Conservation (phyloP, 176 grass and related monocot species). For the Cenchrus fungigraminus region DNA sequence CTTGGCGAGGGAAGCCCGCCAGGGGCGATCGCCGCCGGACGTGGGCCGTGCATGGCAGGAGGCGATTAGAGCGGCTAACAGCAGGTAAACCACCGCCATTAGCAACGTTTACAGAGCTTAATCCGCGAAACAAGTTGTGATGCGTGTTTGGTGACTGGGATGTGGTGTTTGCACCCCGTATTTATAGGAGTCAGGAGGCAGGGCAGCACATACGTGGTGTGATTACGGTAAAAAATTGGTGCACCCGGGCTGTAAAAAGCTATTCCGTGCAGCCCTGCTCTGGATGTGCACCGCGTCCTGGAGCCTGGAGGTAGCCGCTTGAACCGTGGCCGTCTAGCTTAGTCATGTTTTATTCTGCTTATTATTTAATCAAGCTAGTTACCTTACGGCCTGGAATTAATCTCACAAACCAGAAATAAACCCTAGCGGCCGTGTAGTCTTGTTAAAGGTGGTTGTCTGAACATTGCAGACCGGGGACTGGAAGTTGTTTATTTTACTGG, state of each 20-base stretch:
- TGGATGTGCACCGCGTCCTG: too few relatives aligned
- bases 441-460: not conserved
- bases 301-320: too few relatives aligned
- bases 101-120: not conserved
- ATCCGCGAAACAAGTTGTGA: not conserved
- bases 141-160: conserved; percentile 18
- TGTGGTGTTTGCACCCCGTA: conserved; percentile 28
- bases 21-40: not conserved
- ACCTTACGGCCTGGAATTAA: not conserved
- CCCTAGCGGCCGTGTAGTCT: not conserved
- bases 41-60: conserved; percentile 16
- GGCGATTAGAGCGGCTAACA: conserved; percentile 32
- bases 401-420: not conserved
- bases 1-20: conserved; percentile 45
- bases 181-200: conserved; percentile 18
- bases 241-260: too few relatives aligned
- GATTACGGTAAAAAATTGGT: too few relatives aligned
- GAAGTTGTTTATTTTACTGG: not conserved
- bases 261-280: too few relatives aligned
- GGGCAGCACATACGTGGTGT: conserved; percentile 16
- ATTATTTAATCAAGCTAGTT: not conserved
- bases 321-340: not conserved
- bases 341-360: not conserved
- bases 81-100: conserved; percentile 49
- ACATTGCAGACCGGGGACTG: conserved; percentile 23